Base-by-base conservation (phyloP, 257 asterid genomes). In the Penstemon newberryi region DNA sequence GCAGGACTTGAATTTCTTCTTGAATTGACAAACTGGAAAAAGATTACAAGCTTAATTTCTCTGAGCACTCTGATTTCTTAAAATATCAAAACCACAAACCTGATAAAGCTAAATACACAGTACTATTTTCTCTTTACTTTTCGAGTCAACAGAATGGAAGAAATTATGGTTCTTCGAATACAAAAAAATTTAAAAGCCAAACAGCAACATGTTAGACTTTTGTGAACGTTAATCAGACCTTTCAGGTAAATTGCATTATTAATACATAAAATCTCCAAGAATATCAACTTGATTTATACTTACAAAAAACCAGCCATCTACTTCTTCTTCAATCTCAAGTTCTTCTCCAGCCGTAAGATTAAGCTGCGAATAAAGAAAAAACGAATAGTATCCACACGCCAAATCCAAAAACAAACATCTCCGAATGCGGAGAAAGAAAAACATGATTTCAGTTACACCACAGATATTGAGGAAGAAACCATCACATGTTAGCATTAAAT, bases 261-360 rank as follows among this genome's bases (percentile, higher is more conserved):
- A 10, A 38, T 11, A 11, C 11, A n/a, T n/a, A 6, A 55, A 41
- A 37, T 55, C 44, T 36, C 19, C 5, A 0, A 51, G 57, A 54
- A 56, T 63, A 69, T 56, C 56, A 69, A 69, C 56, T 18, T 50
- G 74, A 43, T 41, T 33, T 59, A 58, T 74, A 92, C 98, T 94
- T 84, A 94, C 97, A 75, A 86, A 87, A 77, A 74, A 94, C 99
- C 99, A 94, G 79, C 99, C 99, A 82, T 94, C 99, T 66, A 94
- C 97, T 86, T 94, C 99, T 77, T 94, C 82, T 70, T 89, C 97
- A 47, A 94, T 91, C 79, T 91, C 97, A 66, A 94, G 78, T 40
- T 89, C 99, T 77, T 94, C 99, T 42, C 95, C 99, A 2, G 97
- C 91, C 4, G 90, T 87, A 74, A 94, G 88, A 83, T 86, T 87